These are phyloP conservation scores for Lactarius trivialis DNA, from an alignment of 768 basidiomycete species.

Conservation along the genomic window DNA sequence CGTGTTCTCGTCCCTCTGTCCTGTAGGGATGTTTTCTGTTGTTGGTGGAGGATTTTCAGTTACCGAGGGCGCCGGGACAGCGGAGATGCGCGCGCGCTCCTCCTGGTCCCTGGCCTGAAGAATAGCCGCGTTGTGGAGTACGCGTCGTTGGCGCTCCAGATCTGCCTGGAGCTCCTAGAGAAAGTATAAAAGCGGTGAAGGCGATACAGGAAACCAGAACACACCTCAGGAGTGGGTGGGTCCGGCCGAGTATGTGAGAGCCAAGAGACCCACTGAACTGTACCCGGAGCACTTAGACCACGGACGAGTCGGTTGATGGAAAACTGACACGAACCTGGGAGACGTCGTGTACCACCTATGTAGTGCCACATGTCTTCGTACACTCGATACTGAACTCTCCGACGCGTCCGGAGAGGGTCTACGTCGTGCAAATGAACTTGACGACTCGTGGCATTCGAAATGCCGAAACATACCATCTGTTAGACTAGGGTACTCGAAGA, in stretches of 20 bases:
- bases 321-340: constrained; percentile 17
- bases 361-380: constrained; percentile 20
- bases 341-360: constrained; percentile 14
- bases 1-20: not conserved
- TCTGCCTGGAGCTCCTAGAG: not conserved
- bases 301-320: not conserved
- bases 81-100: constrained; percentile 7
- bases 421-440: not conserved
- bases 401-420: constrained; percentile 15
- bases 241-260: constrained; percentile 18
- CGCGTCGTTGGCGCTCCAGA: not conserved
- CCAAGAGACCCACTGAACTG: constrained; percentile 24
- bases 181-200: not conserved
- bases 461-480: constrained; percentile 11
- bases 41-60: not conserved
- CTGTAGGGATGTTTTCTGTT: not conserved
- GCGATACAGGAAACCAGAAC: constrained; percentile 1
- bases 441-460: not conserved
- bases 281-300: not conserved
- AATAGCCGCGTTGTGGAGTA: constrained; percentile 17
- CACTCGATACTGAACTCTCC: constrained; percentile 17
- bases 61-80: not conserved
- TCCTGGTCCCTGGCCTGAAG: constrained; percentile 20
- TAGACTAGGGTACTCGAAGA: constrained; percentile 20
- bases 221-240: constrained; percentile 19